phyloP scores from a whole-genome alignment of 2,329 filamentous ascomycete genomes.

The Pyrenophora teres region DNA sequence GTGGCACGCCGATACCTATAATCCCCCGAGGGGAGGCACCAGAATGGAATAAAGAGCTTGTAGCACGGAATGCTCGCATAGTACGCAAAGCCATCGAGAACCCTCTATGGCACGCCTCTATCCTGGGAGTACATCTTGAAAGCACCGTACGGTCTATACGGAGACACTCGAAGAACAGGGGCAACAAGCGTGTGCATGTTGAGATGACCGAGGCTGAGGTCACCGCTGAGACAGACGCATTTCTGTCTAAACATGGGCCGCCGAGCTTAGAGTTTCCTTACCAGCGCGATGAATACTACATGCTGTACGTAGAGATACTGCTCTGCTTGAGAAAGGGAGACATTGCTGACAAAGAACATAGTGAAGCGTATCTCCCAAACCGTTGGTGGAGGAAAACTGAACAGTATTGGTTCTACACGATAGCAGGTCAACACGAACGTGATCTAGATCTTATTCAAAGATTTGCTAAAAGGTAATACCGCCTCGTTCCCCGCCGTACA shows the following conservation, averaged over 20 bases:
- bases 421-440: slow-evolving; percentile 45
- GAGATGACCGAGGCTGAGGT: slow-evolving; percentile 55
- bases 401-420: slow-evolving; percentile 57
- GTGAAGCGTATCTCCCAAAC: slow-evolving; percentile 61
- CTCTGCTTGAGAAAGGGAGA: not conserved
- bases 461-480: slow-evolving; percentile 16
- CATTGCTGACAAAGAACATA: slow-evolving; percentile 2
- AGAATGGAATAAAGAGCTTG: slow-evolving; percentile 57
- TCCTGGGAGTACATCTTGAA: slow-evolving; percentile 56
- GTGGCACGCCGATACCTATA: slow-evolving; percentile 57
- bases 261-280: slow-evolving; percentile 59
- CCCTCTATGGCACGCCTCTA: slow-evolving; percentile 57
- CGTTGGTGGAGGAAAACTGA: slow-evolving; percentile 57
- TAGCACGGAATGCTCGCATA: slow-evolving; percentile 51
- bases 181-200: slow-evolving; percentile 54
- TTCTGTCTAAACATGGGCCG: slow-evolving; percentile 58
- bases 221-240: slow-evolving; percentile 54
- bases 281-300: slow-evolving; percentile 63
- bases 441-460: slow-evolving; percentile 44
- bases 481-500: not conserved
- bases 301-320: slow-evolving; percentile 47
- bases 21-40: slow-evolving; percentile 55
- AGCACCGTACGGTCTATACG: slow-evolving; percentile 54
- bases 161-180: slow-evolving; percentile 56
- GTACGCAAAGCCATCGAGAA: slow-evolving; percentile 54